Percentiles rank a stretch among this genome's conserved stretches.
These are phyloP conservation scores for Euclidium syriacum DNA, from an alignment of 345 rosid genomes.

Conservation along the genomic window DNA sequence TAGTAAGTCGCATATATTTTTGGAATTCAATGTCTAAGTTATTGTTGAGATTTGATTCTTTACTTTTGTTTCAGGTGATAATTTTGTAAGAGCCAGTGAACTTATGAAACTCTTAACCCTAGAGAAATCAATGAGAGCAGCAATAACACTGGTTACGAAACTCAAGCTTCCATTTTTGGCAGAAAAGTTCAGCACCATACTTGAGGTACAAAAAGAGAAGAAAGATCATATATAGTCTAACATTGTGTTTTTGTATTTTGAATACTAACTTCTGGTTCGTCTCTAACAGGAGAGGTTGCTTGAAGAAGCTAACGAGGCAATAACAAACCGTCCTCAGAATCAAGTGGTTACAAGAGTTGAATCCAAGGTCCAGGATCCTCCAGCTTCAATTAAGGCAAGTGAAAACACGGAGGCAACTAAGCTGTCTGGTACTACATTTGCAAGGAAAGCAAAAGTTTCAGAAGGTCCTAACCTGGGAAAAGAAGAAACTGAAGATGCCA, in stretches of 20 bases:
- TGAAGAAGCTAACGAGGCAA: constrained; percentile 38
- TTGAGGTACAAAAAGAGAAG: constrained; percentile 48
- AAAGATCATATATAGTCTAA: neutral
- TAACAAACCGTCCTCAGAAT: constrained; percentile 10
- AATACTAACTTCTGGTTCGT: constrained; percentile 8
- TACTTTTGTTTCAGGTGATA: constrained; percentile 58
- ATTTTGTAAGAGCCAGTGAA: constrained; percentile 75
- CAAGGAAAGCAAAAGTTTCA: constrained; percentile 38
- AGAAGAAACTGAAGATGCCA: constrained; percentile 22
- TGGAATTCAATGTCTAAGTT: neutral
- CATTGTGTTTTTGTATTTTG: neutral
- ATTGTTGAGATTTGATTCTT: neutral
- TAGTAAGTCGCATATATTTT: constrained; percentile 43
- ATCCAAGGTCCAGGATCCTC: constrained; percentile 26
- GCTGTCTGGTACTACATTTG: constrained; percentile 42
- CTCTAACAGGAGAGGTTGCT: constrained; percentile 66
- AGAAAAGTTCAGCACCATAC: constrained; percentile 68
- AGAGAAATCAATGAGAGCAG: constrained; percentile 83
- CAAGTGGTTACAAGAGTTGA: constrained; percentile 6
- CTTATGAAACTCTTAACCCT: constrained; percentile 64
- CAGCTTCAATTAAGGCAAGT: constrained; percentile 25
- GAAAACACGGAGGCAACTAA: constrained; percentile 36
- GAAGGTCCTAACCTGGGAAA: constrained; percentile 31
- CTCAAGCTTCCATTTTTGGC: constrained; percentile 92
- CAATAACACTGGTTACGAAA: constrained; percentile 81